Evolutionary conservation across 75 land plant species (phyloP).

Genomic region (Cupressus sempervirens): DNA sequence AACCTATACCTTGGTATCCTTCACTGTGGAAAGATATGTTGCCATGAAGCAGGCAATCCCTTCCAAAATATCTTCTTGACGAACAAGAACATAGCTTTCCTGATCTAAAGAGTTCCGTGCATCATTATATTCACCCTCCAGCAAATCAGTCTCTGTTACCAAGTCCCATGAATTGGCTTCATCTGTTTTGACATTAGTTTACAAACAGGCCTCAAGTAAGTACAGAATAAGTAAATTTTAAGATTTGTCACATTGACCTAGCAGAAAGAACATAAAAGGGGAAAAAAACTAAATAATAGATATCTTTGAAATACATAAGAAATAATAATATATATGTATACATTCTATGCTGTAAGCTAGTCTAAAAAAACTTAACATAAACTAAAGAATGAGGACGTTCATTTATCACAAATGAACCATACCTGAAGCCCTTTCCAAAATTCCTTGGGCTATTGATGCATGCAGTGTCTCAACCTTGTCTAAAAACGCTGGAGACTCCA

Average conservation of each 20-base stretch:
- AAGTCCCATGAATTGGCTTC: conserved; percentile 74
- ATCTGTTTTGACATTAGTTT: conserved; percentile 27
- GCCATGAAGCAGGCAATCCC: conserved; percentile 96
- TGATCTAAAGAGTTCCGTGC: conserved; percentile 22
- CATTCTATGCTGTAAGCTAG: conserved; percentile 15
- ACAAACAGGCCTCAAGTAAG: neutral
- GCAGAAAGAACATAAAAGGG: neutral
- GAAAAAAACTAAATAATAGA: neutral
- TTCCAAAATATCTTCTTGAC: conserved; percentile 88
- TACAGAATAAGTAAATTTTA: neutral
- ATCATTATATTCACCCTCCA: conserved; percentile 37
- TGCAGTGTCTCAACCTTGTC: conserved; percentile 60
- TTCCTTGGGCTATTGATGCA: conserved; percentile 27
- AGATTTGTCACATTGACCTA: neutral
- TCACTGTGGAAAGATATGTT: conserved; percentile 64
- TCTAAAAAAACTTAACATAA: neutral
- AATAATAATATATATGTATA: neutral
- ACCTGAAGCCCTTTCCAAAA: conserved; percentile 14
- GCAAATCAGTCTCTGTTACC: conserved; percentile 49
- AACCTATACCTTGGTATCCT: conserved; percentile 63
- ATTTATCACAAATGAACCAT: conserved; percentile 18
- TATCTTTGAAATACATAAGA: neutral
- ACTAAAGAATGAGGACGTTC: neutral
- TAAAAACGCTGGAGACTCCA: conserved; percentile 71
- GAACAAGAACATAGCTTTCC: conserved; percentile 80